Evolutionary conservation across 2,329 filamentous ascomycete species (phyloP), one percentile per base, ranked within the genome.

Genomic region (Fusarium siculi): DNA sequence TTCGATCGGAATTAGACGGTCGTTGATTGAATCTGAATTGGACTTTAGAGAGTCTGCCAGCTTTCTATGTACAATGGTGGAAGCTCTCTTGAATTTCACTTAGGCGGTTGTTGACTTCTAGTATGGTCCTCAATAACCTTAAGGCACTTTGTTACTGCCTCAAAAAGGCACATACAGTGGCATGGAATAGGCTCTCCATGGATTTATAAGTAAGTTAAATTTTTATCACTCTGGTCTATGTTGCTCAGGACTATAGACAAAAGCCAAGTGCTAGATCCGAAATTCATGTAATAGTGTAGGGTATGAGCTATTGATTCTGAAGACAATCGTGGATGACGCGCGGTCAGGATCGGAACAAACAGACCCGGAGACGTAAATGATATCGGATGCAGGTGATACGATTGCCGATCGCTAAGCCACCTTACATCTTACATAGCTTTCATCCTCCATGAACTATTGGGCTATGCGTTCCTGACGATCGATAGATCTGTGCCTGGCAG

Each of bases 121-220:
- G 10, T 9, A 14, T 3, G 11, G 7, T 46, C 2, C 4, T 6
- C 11, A 4, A 32, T 12, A 11, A 32, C 11, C 11, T 32, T 32
- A 3, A 32, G 30, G 30, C 12, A 12, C 3, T 12, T 5, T 32
- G 11, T 32, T 32, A 12, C 11, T 16, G 14, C 5, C 2, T 32
- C 6, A 7, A 30, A 2, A 3, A 49, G 2, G 3, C 5, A 9
- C 6, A 15, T 9, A 4, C 4, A 9, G 9, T 21, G 3, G 1
- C 4, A 28, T 9, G 0, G 16, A 12, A 23, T 5, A 34, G 10
- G 4, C 21, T 18, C 8, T 3, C n/a, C 1, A n/a, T 8, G 19
- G 0, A 7, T 9, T 2, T 9, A 16, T 0, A 12, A 18, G 3
- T 34, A 7, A 15, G 14, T 5, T 23, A 1, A 0, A 2, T 9